Evolutionary conservation across 106 monocot species (phyloP).

Genomic region (Hemerocallis citrina): DNA sequence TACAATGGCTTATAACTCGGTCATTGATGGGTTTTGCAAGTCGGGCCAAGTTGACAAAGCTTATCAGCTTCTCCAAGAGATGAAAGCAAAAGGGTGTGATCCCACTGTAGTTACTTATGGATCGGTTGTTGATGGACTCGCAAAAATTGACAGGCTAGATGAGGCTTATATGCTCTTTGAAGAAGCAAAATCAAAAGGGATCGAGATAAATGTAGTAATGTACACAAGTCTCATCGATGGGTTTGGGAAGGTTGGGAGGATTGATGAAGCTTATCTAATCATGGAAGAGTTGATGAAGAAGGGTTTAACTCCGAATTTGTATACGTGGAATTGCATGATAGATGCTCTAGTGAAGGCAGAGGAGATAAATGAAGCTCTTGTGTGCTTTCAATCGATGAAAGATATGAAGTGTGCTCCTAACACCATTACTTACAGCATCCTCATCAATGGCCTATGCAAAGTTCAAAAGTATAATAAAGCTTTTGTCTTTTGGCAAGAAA

Average conservation of each 20-base stretch:
- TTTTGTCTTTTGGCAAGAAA: conserved; percentile 94
- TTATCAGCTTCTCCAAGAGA: conserved; percentile 95
- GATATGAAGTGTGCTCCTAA: conserved; percentile 90
- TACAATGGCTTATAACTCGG: conserved; percentile 71
- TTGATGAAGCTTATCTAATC: conserved; percentile 97
- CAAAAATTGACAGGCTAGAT: conserved; percentile 92
- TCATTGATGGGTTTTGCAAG: conserved; percentile 95
- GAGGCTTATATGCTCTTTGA: conserved; percentile 99
- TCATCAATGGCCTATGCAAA: conserved; percentile 91
- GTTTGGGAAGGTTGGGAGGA: conserved; percentile 93
- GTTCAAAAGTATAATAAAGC: conserved; percentile 97
- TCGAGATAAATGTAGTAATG: conserved; percentile 65
- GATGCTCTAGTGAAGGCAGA: conserved; percentile 92
- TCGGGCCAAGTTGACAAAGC: conserved; percentile 93
- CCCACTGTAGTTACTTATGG: conserved; percentile 96
- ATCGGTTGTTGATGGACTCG: conserved; percentile 79
- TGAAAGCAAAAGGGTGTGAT: conserved; percentile 56
- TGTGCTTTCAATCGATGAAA: conserved; percentile 97
- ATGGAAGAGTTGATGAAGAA: conserved; percentile 99
- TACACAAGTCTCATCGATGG: conserved; percentile 93
- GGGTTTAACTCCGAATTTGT: conserved; percentile 71
- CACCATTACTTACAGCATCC: conserved; percentile 72
- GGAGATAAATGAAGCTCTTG: conserved; percentile 88
- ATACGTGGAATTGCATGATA: conserved; percentile 91
- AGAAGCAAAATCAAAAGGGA: conserved; percentile 89